A percentile compares a stretch with the other conserved stretches of the same genome.
Conservation (phyloP, 129 eudicot genomes). For the Flaveria linearis region DNA sequence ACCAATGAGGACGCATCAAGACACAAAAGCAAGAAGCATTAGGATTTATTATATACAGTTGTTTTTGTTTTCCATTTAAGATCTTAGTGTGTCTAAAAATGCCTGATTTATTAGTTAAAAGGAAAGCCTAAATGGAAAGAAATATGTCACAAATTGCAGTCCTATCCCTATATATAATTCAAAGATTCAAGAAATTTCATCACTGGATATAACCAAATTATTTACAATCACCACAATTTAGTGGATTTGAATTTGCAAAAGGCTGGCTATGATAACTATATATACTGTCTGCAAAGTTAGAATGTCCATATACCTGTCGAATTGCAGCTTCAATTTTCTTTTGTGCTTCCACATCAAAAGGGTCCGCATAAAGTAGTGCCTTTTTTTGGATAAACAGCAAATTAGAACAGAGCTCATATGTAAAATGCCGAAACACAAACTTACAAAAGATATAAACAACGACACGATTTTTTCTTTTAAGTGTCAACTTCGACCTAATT, state of each 20-base stretch:
- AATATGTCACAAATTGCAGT: not conserved
- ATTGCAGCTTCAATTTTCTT: constrained; percentile 95
- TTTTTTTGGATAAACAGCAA: constrained; percentile 20
- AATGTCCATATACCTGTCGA: constrained; percentile 63
- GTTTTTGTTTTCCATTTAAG: no score
- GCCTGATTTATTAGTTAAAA: no score
- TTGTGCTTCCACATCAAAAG: constrained; percentile 97
- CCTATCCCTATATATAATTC: not conserved
- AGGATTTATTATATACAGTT: no score
- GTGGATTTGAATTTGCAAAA: not conserved
- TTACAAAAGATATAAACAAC: not conserved
- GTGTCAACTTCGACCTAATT: not conserved
- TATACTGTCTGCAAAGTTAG: not conserved
- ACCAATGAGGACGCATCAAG: no score
- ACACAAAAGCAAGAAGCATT: no score
- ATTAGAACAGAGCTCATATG: not conserved
- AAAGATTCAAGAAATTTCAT: not conserved
- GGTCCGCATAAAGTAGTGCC: constrained; percentile 91
- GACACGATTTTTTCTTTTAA: not conserved
- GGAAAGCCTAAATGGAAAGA: no score
- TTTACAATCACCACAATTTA: not conserved
- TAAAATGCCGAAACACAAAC: not conserved
- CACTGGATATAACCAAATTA: not conserved
- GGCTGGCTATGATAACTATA: constrained; percentile 2
- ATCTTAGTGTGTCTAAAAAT: no score